phyloP scores from a whole-genome alignment of 805 yeast genomes.

The Wilhelminamyces savonicus region DNA sequence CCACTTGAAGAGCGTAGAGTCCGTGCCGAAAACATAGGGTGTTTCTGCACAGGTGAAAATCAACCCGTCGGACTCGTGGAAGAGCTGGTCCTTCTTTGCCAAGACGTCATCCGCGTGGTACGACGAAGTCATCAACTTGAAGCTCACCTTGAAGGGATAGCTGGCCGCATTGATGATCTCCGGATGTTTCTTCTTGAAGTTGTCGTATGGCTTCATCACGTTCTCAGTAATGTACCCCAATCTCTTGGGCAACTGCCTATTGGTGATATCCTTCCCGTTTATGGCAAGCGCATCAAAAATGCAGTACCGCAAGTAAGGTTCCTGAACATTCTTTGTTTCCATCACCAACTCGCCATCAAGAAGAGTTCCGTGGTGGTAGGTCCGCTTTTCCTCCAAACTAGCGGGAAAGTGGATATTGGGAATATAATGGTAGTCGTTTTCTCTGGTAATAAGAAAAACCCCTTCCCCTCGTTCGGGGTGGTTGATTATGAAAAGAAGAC shows the following conservation, averaged over 20 bases:
- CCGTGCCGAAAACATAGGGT: conserved; percentile 87
- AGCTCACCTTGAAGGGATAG: conserved; percentile 80
- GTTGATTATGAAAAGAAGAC: conserved; percentile 61
- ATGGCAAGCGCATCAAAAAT: conserved; percentile 89
- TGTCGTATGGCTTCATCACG: conserved; percentile 76
- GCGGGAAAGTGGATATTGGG: conserved; percentile 82
- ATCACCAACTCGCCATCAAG: conserved; percentile 92
- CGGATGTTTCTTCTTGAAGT: conserved; percentile 63
- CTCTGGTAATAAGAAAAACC: conserved; percentile 82
- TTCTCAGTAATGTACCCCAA: conserved; percentile 80
- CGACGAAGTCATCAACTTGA: conserved; percentile 84
- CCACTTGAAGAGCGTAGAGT: conserved; percentile 84
- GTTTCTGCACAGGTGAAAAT: conserved; percentile 88
- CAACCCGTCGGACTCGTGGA: conserved; percentile 90
- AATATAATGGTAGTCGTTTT: conserved; percentile 76
- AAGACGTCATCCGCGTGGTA: conserved; percentile 74
- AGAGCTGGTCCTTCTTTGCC: conserved; percentile 60
- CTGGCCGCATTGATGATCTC: conserved; percentile 54
- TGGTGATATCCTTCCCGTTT: conserved; percentile 66
- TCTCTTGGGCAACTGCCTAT: conserved; percentile 70
- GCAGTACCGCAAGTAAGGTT: conserved; percentile 55
- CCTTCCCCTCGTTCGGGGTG: conserved; percentile 80
- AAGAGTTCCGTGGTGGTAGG: conserved; percentile 79
- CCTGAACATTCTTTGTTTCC: conserved; percentile 55
- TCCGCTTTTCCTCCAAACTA: conserved; percentile 31